A percentile compares a stretch with the other conserved stretches of the same genome.
Evolutionary conservation across 83 land plant genomes (phyloP).

Genomic region (Diphasiastrum complanatum): DNA sequence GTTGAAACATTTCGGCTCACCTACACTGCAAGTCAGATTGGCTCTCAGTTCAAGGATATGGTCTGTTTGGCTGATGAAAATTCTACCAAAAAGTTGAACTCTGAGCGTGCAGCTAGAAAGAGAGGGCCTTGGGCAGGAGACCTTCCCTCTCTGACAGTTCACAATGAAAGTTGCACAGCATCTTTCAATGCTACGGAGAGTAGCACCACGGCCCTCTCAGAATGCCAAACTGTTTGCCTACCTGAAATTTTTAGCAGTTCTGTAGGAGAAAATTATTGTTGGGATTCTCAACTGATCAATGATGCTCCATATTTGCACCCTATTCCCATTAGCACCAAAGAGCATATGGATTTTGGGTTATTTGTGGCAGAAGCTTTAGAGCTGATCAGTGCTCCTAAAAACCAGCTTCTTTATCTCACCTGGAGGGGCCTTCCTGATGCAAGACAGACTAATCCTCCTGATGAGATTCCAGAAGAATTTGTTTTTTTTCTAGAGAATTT

Average conservation of each 20-base stretch:
- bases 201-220: too few species aligned
- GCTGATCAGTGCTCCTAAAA: background rate
- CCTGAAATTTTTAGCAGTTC: background rate
- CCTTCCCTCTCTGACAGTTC: too few species aligned
- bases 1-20: too few species aligned
- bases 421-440: conserved; percentile 18
- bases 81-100: too few species aligned
- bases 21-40: too few species aligned
- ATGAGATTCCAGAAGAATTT: conserved; percentile 1
- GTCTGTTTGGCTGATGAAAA: too few species aligned
- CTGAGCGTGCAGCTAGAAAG: too few species aligned
- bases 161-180: too few species aligned
- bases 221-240: too few species aligned
- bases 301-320: conserved; percentile 1
- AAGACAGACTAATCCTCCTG: background rate
- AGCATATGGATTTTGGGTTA: conserved; percentile 13
- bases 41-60: too few species aligned
- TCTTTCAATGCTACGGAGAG: too few species aligned
- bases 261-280: conserved; percentile 6
- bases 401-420: conserved; percentile 13
- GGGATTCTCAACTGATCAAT: background rate
- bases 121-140: too few species aligned
- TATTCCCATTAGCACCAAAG: conserved; percentile 2
- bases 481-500: conserved; percentile 1
- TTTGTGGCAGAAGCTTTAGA: conserved; percentile 3